These are phyloP conservation scores for Zygoascus meyerae DNA, from an alignment of 1,139 yeast genomes.

Conservation along the genomic window DNA sequence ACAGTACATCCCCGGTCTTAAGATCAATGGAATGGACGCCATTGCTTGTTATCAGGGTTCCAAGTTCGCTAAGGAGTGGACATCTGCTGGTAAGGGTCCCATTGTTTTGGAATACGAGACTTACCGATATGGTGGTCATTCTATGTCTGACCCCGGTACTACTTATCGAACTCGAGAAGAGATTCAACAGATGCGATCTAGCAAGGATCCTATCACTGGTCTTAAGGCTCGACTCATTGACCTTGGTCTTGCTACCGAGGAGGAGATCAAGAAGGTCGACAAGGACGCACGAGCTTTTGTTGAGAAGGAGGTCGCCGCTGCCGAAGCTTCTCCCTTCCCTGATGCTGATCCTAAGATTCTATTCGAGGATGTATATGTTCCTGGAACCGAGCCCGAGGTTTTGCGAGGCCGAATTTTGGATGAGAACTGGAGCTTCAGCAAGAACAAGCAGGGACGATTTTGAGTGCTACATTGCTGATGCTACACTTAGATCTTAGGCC, in stretches of 20 bases:
- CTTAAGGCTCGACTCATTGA: slow-evolving; percentile 82
- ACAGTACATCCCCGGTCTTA: slow-evolving; percentile 97
- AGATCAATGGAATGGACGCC: slow-evolving; percentile 98
- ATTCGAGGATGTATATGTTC: slow-evolving; percentile 94
- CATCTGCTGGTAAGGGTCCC: slow-evolving; percentile 91
- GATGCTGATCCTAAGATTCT: slow-evolving; percentile 91
- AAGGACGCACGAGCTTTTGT: slow-evolving; percentile 94
- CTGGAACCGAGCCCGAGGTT: slow-evolving; percentile 86
- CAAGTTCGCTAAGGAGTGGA: slow-evolving; percentile 95
- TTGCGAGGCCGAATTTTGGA: slow-evolving; percentile 96
- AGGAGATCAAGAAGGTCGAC: slow-evolving; percentile 87
- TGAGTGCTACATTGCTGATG: too few species aligned
- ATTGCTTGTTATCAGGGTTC: slow-evolving; percentile 94
- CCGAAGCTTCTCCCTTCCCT: slow-evolving; percentile 92
- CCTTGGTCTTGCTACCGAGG: slow-evolving; percentile 81
- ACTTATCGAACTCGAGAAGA: slow-evolving; percentile 99
- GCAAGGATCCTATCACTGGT: slow-evolving; percentile 97
- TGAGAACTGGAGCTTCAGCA: slow-evolving; percentile 43
- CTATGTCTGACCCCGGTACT: slow-evolving; percentile 99
- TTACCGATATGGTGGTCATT: slow-evolving; percentile 99
- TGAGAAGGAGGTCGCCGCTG: slow-evolving; percentile 88
- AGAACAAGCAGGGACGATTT: slow-evolving; percentile 3
- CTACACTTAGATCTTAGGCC: too few species aligned
- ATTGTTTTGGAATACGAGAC: slow-evolving; percentile 94
- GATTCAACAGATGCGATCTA: slow-evolving; percentile 98